These are phyloP conservation scores for Yarrowia deformans DNA, from an alignment of 805 yeast species.

Conservation along the genomic window DNA sequence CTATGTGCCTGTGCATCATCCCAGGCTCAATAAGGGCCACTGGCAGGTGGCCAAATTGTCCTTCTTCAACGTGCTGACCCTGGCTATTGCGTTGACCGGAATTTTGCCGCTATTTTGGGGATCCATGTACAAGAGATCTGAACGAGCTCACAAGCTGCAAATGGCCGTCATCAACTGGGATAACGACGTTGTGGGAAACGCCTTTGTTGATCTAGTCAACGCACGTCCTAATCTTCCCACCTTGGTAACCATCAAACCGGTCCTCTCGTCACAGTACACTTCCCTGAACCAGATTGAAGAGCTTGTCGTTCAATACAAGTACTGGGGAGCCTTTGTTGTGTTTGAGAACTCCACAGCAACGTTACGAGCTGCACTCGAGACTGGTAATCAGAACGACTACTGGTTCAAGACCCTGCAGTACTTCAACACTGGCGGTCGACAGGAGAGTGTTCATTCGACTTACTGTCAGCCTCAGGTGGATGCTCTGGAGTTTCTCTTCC, in stretches of 20 bases:
- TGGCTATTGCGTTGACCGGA: slow-evolving; percentile 45
- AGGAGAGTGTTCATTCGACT: slow-evolving; percentile 55
- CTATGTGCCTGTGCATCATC: slow-evolving; percentile 14
- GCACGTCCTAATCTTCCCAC: slow-evolving; percentile 42
- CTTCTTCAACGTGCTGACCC: slow-evolving; percentile 20
- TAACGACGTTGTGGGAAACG: slow-evolving; percentile 40
- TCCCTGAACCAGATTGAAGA: slow-evolving; percentile 54
- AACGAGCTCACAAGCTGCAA: slow-evolving; percentile 50
- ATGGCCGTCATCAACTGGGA: slow-evolving; percentile 55
- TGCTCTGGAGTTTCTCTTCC: slow-evolving; percentile 51
- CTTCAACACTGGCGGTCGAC: slow-evolving; percentile 37
- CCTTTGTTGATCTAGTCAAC: slow-evolving; percentile 38
- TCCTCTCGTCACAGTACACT: slow-evolving; percentile 42
- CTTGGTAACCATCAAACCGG: slow-evolving; percentile 48
- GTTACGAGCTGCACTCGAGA: slow-evolving; percentile 53
- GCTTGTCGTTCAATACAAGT: slow-evolving; percentile 61
- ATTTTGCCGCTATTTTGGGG: slow-evolving; percentile 61
- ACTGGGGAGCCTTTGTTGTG: slow-evolving; percentile 70
- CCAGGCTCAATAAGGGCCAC: slow-evolving; percentile 17
- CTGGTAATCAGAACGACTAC: slow-evolving; percentile 40
- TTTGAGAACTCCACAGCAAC: slow-evolving; percentile 56
- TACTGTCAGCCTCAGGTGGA: slow-evolving; percentile 57
- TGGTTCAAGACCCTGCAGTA: slow-evolving; percentile 46
- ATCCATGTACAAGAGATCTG: slow-evolving; percentile 51
- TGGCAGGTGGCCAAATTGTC: slow-evolving; percentile 18